These are phyloP conservation scores for Lipomyces orientalis DNA, from an alignment of 805 yeast genomes.

Conservation along the genomic window DNA sequence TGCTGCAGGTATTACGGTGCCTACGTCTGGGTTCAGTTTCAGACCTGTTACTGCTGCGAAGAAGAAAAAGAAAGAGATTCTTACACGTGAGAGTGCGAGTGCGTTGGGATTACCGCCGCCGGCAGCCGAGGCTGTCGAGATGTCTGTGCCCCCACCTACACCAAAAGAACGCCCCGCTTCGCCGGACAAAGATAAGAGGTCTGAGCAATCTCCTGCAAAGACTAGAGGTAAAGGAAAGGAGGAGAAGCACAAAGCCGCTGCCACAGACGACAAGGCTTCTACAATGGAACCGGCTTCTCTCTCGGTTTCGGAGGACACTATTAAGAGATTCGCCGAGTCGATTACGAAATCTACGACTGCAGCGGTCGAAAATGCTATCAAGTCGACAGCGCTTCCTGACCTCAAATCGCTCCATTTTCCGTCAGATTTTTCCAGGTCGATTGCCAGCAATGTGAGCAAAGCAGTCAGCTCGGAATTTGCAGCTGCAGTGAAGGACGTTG, in stretches of 20 bases:
- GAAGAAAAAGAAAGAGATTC: conserved; percentile 23
- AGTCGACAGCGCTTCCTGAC: background rate
- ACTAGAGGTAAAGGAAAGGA: conserved; percentile 13
- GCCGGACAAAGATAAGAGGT: background rate
- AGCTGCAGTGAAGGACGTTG: background rate
- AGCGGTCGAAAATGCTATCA: conserved; percentile 9
- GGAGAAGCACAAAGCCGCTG: conserved; percentile 3
- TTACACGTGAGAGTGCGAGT: conserved; percentile 26
- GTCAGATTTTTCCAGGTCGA: background rate
- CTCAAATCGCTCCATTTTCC: background rate
- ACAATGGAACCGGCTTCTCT: background rate
- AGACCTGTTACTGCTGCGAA: conserved; percentile 20
- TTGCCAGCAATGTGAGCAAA: background rate
- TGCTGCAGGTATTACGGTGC: conserved; percentile 10
- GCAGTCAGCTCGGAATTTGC: conserved; percentile 2
- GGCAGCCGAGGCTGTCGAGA: background rate
- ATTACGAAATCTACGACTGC: conserved; percentile 1
- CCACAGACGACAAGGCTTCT: background rate
- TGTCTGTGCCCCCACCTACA: background rate
- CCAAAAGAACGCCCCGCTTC: background rate
- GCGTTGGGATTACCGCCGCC: conserved; percentile 26
- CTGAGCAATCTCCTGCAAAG: conserved; percentile 6
- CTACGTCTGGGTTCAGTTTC: conserved; percentile 26
- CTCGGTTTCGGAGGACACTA: conserved; percentile 5
- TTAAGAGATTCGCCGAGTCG: conserved; percentile 9